phyloP scores from a whole-genome alignment of 2,329 filamentous ascomycete species.

The Xylogone sp. region DNA sequence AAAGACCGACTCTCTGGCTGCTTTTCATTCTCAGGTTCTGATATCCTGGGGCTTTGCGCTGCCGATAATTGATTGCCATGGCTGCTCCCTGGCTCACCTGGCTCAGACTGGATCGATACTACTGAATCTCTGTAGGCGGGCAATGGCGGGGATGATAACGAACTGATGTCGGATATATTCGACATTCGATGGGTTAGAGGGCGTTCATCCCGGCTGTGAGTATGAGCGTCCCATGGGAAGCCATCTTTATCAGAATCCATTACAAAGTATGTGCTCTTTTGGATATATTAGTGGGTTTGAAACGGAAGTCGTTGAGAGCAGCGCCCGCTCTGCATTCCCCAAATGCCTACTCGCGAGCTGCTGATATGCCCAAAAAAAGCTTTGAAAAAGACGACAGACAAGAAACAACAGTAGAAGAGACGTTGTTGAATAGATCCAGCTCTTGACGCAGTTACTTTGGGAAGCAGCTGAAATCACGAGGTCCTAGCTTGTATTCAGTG shows the following conservation, averaged over 20 bases:
- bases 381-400: too few species aligned
- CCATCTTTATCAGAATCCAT: constrained; percentile 20
- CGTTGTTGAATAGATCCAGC: too few species aligned
- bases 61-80: constrained; percentile 21
- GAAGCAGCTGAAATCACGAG: too few species aligned
- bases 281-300: not conserved
- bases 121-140: constrained; percentile 11
- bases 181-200: constrained; percentile 4
- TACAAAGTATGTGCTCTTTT: not conserved
- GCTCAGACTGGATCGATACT: constrained; percentile 16
- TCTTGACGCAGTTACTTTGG: too few species aligned
- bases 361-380: not conserved
- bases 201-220: not conserved
- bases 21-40: not conserved
- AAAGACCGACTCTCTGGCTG: constrained; percentile 7
- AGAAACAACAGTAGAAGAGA: too few species aligned
- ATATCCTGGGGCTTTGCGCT: constrained; percentile 6
- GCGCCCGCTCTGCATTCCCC: not conserved
- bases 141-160: constrained; percentile 3
- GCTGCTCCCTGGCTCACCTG: too few species aligned
- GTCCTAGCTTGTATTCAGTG: too few species aligned
- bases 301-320: too few species aligned
- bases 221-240: constrained; percentile 11
- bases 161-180: constrained; percentile 9
- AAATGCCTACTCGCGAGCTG: not conserved